phyloP scores from a whole-genome alignment of 352 stramenopile species.

The Phytophthora melonis region DNA sequence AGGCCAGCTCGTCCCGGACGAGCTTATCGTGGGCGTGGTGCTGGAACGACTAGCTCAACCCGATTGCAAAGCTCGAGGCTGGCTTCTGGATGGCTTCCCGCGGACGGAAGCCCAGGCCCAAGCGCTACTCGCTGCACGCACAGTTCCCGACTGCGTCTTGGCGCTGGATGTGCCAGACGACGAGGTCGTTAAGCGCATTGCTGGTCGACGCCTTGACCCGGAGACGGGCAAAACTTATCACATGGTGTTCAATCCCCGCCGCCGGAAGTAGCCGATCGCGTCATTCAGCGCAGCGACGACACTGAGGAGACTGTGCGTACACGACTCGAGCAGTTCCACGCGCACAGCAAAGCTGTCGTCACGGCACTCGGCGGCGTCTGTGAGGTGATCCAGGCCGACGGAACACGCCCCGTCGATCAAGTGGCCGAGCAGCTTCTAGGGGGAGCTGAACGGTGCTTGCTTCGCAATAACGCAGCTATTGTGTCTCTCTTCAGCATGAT shows the following conservation, averaged over 20 bases:
- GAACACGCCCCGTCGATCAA: constrained; percentile 57
- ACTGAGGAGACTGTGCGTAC: constrained; percentile 91
- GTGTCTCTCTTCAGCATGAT: constrained; percentile 67
- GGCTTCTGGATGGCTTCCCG: constrained; percentile 97
- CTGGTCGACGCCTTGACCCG: constrained; percentile 92
- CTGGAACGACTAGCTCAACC: constrained; percentile 79
- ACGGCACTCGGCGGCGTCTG: constrained; percentile 48
- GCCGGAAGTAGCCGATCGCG: constrained; percentile 65
- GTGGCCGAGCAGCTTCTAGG: constrained; percentile 67
- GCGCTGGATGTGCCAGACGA: constrained; percentile 95
- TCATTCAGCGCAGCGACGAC: constrained; percentile 84
- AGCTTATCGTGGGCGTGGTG: constrained; percentile 95
- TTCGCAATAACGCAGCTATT: constrained; percentile 70
- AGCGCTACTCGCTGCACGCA: constrained; percentile 62
- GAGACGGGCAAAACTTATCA: constrained; percentile 95
- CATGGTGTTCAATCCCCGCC: constrained; percentile 86
- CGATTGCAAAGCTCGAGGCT: constrained; percentile 79
- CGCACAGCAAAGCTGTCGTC: constrained; percentile 64
- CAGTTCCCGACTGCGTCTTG: constrained; percentile 94
- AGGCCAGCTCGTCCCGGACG: constrained; percentile 93
- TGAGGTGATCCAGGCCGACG: constrained; percentile 57
- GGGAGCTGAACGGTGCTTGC: constrained; percentile 56
- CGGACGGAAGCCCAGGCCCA: constrained; percentile 88
- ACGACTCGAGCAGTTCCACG: constrained; percentile 87
- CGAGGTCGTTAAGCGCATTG: constrained; percentile 94